phyloP scores from a whole-genome alignment of 192 early-diverging fungal genomes.

The Pilaira anomala region DNA sequence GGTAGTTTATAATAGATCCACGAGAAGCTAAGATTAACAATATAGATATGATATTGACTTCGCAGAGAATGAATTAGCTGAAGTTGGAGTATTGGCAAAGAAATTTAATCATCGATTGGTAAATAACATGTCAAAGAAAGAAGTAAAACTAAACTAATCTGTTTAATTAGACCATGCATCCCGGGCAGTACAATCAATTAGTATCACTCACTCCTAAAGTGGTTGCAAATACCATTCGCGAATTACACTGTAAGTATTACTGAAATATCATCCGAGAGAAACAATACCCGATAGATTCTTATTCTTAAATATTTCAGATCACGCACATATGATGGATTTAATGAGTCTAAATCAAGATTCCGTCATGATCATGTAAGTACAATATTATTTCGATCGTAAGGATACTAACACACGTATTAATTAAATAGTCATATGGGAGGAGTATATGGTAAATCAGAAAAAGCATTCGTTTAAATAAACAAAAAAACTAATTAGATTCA shows the following conservation, averaged over 20 bases:
- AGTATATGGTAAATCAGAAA: slow-evolving; percentile 27
- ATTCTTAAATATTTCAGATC: slow-evolving; percentile 16
- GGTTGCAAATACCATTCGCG: slow-evolving; percentile 34
- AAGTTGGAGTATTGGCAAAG: slow-evolving; percentile 36
- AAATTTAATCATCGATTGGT: slow-evolving; percentile 43
- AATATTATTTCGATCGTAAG: slow-evolving; percentile 18
- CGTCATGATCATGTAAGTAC: slow-evolving; percentile 46
- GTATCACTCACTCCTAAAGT: slow-evolving; percentile 37
- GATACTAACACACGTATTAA: not conserved
- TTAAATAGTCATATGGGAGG: slow-evolving; percentile 30
- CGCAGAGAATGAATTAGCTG: slow-evolving; percentile 35
- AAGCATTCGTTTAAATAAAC: no score
- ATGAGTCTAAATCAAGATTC: slow-evolving; percentile 43
- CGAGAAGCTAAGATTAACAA: not conserved
- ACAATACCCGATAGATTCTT: no score
- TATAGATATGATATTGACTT: slow-evolving; percentile 35
- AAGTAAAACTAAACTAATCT: not conserved
- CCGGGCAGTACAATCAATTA: slow-evolving; percentile 49
- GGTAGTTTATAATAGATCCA: not conserved
- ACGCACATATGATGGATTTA: slow-evolving; percentile 43
- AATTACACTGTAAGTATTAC: slow-evolving; percentile 28
- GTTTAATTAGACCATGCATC: slow-evolving; percentile 41
- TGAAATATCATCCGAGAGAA: not conserved
- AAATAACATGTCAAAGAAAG: not conserved
- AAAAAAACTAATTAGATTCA: not conserved